Conservation (phyloP, 73 alveolate species). For the Breviolum minutum region DNA sequence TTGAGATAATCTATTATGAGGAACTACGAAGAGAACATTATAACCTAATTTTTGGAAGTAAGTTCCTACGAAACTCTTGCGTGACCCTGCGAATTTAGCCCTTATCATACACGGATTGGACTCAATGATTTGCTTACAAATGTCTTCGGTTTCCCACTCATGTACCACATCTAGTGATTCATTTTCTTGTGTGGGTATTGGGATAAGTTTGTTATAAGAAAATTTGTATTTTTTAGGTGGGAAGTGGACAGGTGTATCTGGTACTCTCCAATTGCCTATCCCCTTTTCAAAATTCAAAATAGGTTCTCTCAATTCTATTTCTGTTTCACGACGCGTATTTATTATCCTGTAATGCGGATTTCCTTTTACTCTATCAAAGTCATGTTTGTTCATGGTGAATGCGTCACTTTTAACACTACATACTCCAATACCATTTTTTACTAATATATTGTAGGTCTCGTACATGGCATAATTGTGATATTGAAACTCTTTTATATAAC, state of each 20-base stretch:
- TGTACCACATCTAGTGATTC: too few relatives aligned
- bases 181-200: too few relatives aligned
- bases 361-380: too few relatives aligned
- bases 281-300: background rate
- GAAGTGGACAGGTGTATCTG: too few relatives aligned
- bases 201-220: too few relatives aligned
- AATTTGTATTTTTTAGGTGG: too few relatives aligned
- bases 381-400: background rate
- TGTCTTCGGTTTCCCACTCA: background rate
- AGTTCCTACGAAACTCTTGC: too few relatives aligned
- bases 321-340: too few relatives aligned
- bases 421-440: background rate
- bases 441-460: background rate
- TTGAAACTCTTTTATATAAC: conserved; percentile 1
- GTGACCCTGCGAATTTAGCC: background rate
- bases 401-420: background rate
- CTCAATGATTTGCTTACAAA: background rate
- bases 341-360: too few relatives aligned
- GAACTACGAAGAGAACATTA: background rate
- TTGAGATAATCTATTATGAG: background rate
- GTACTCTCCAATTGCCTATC: background rate
- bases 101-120: background rate
- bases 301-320: background rate
- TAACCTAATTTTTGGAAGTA: background rate
- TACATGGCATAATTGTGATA: background rate